phyloP scores from a whole-genome alignment of 2,329 filamentous ascomycete genomes.

The Colletotrichum sp. region DNA sequence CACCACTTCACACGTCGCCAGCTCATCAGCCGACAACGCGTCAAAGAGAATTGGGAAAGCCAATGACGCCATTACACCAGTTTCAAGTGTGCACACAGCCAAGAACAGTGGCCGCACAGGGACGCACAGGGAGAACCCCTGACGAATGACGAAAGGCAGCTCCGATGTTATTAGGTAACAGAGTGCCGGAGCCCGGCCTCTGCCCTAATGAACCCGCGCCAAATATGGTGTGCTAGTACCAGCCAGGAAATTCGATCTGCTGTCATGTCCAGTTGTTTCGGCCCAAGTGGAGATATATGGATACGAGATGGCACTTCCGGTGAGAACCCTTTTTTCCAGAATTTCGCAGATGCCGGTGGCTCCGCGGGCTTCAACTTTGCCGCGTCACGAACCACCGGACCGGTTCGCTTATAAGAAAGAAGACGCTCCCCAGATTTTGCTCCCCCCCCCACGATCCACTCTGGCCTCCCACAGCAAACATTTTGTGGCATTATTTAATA shows the following conservation, averaged over 20 bases:
- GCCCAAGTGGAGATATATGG: slow-evolving; percentile 16
- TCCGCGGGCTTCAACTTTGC: background rate
- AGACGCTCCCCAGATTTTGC: slow-evolving; percentile 11
- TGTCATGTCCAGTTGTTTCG: slow-evolving; percentile 13
- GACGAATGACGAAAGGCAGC: slow-evolving; percentile 3
- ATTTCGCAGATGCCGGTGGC: background rate
- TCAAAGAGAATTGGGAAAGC: background rate
- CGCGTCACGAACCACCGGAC: slow-evolving; percentile 9
- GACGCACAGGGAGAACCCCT: slow-evolving; percentile 8
- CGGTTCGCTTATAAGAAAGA: slow-evolving; percentile 17
- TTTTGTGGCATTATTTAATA: background rate
- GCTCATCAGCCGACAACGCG: background rate
- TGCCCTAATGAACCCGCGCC: background rate
- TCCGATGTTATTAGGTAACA: slow-evolving; percentile 17
- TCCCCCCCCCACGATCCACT: slow-evolving; percentile 8
- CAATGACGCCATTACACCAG: background rate
- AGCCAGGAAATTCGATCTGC: slow-evolving; percentile 14
- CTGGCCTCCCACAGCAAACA: background rate
- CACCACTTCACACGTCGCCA: background rate
- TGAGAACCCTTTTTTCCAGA: background rate
- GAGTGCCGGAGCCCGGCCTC: background rate
- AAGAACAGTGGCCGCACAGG: background rate
- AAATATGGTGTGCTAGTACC: background rate
- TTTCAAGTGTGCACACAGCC: background rate
- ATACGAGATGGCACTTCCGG: slow-evolving; percentile 11